Percentiles rank a stretch among this genome's conserved stretches.
Conservation (phyloP, 2,329 filamentous ascomycete species). For the Epichloe glyceriae region DNA sequence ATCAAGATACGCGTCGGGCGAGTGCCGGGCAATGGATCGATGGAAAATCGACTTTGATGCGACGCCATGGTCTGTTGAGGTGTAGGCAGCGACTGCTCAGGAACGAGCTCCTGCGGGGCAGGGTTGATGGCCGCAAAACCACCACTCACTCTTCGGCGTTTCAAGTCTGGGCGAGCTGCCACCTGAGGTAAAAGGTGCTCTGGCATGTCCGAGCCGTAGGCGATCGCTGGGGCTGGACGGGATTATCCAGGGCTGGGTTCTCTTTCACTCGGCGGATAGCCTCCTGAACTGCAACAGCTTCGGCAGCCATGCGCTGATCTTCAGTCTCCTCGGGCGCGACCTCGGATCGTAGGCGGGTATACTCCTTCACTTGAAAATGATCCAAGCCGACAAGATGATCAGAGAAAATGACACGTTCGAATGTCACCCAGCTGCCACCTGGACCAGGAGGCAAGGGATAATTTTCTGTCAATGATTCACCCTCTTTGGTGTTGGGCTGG, state of each 20-base stretch:
- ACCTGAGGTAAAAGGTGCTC: constrained; percentile 27
- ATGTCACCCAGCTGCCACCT: constrained; percentile 52
- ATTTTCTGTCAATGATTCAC: constrained; percentile 31
- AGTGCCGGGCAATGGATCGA: constrained; percentile 36
- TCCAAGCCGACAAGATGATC: constrained; percentile 41
- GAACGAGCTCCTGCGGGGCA: constrained; percentile 7
- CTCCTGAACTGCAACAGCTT: constrained; percentile 31
- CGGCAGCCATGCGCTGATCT: constrained; percentile 24
- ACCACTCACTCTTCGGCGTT: constrained; percentile 33
- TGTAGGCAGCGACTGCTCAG: constrained; percentile 8
- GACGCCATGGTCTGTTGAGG: constrained; percentile 11
- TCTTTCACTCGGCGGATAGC: constrained; percentile 31
- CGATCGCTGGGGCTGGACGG: constrained; percentile 31
- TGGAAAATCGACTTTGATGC: constrained; percentile 9
- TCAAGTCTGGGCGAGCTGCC: constrained; percentile 25
- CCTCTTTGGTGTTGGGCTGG: constrained; percentile 34
- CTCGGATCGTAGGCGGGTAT: constrained; percentile 40
- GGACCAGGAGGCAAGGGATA: constrained; percentile 42
- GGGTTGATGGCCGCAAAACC: constrained; percentile 22
- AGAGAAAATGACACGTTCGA: constrained; percentile 46
- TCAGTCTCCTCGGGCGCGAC: constrained; percentile 20
- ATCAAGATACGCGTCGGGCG: constrained; percentile 45
- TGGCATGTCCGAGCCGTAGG: constrained; percentile 37
- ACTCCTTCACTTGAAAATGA: constrained; percentile 48
- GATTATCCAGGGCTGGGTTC: constrained; percentile 31